phyloP scores from a whole-genome alignment of 306 rosid species.

The Vachellia pachyceras region DNA sequence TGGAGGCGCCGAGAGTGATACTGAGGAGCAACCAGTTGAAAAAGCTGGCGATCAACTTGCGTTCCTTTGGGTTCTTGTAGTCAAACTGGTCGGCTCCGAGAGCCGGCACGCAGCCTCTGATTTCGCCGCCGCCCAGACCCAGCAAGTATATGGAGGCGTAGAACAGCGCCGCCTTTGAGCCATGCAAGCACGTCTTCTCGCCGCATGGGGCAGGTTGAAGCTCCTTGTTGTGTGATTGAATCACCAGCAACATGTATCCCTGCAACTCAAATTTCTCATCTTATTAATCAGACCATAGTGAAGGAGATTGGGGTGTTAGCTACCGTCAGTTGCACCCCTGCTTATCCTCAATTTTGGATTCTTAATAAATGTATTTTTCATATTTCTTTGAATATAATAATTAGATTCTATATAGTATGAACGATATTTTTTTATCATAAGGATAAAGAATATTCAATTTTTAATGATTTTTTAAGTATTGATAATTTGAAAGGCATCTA shows the following conservation, averaged over 20 bases:
- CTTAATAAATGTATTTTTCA: too few species aligned
- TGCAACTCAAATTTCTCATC: conserved; percentile 14
- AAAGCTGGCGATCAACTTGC: conserved; percentile 48
- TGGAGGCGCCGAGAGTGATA: conserved; percentile 49
- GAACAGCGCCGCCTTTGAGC: conserved; percentile 50
- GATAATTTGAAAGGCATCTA: too few species aligned
- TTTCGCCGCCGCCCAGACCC: conserved; percentile 67
- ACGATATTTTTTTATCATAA: too few species aligned
- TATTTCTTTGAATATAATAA: too few species aligned
- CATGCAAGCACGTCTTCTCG: conserved; percentile 49
- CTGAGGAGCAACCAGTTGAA: conserved; percentile 68
- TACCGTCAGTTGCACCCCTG: too few species aligned
- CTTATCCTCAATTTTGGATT: too few species aligned
- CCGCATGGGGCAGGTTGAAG: conserved; percentile 59
- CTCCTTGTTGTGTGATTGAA: conserved; percentile 51
- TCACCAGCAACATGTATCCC: conserved; percentile 54
- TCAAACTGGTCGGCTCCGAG: conserved; percentile 69
- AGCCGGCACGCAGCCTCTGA: conserved; percentile 63
- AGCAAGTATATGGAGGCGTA: conserved; percentile 54
- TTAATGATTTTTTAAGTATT: too few species aligned
- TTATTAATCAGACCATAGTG: neutral
- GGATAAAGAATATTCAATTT: too few species aligned
- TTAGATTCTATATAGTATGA: too few species aligned
- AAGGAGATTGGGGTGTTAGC: neutral
- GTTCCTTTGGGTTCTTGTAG: conserved; percentile 47